phyloP scores from a whole-genome alignment of 2,329 filamentous ascomycete genomes.

The Mollisiaceae sp. region DNA sequence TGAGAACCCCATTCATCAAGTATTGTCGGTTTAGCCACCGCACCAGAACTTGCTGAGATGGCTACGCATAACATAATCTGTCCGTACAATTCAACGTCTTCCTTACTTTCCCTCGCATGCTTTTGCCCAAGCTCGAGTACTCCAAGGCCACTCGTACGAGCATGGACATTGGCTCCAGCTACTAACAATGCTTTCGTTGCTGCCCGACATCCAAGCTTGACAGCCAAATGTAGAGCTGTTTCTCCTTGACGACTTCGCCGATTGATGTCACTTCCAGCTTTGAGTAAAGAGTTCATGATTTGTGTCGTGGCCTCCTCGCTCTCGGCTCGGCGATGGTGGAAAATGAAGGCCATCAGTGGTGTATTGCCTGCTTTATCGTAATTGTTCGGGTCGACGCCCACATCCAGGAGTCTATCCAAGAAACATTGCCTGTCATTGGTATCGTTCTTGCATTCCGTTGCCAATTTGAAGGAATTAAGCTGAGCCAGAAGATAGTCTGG shows the following conservation, averaged over 20 bases:
- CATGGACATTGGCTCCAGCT: slow-evolving; percentile 14
- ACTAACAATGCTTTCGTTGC: slow-evolving; percentile 11
- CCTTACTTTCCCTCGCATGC: neutral
- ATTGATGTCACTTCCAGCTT: slow-evolving; percentile 12
- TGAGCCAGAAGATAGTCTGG: neutral
- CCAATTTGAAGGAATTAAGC: neutral
- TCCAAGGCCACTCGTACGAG: slow-evolving; percentile 10
- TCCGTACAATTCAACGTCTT: slow-evolving; percentile 3
- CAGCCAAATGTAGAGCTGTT: slow-evolving; percentile 23
- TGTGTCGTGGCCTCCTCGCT: neutral
- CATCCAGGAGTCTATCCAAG: neutral
- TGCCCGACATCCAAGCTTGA: slow-evolving; percentile 2
- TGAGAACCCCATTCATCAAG: slow-evolving; percentile 14
- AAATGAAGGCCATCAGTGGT: slow-evolving; percentile 21
- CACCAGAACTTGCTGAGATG: slow-evolving; percentile 12
- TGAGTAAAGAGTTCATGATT: neutral
- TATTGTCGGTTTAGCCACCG: slow-evolving; percentile 11
- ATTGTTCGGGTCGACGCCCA: slow-evolving; percentile 2
- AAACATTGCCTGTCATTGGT: neutral
- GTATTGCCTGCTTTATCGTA: slow-evolving; percentile 18
- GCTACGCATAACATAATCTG: slow-evolving; percentile 16
- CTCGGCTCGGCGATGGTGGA: neutral
- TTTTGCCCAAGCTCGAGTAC: slow-evolving; percentile 4
- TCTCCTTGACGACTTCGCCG: slow-evolving; percentile 22
- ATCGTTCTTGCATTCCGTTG: neutral